Percentiles rank a stretch among this genome's conserved stretches.
Conservation (phyloP, 129 eudicot genomes). For the Gnaphalium uliginosum region DNA sequence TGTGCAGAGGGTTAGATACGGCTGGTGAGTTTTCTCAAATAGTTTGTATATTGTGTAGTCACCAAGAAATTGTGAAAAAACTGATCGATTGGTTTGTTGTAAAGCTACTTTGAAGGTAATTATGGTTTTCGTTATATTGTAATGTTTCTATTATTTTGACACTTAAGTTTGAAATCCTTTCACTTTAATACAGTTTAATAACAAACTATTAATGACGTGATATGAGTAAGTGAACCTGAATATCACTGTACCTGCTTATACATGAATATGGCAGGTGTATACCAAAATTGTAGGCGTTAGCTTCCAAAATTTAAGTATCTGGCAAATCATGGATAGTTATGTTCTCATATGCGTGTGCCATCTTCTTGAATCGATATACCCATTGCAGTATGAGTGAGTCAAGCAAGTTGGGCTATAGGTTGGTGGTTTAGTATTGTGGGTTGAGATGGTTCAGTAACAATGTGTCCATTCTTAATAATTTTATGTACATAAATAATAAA, state of each 20-base stretch:
- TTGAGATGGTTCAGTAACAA: not conserved
- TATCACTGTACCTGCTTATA: not conserved
- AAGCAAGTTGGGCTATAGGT: not conserved
- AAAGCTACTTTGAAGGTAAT: slow-evolving; percentile 21
- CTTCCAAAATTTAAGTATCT: not conserved
- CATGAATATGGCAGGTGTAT: not conserved
- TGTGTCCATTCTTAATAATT: not conserved
- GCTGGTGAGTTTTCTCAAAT: slow-evolving; percentile 33
- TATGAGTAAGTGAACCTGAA: not conserved
- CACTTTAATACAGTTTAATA: not conserved
- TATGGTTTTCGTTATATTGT: slow-evolving; percentile 12
- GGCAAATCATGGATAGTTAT: not conserved
- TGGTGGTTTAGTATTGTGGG: not conserved
- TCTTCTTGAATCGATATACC: not conserved
- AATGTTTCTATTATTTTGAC: not conserved
- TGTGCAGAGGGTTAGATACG: slow-evolving; percentile 48
- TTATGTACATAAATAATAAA: not conserved
- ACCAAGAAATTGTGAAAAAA: slow-evolving; percentile 23
- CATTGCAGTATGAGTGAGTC: not conserved
- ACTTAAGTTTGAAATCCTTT: not conserved
- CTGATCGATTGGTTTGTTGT: slow-evolving; percentile 25
- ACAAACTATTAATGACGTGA: not conserved
- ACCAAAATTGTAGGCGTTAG: not conserved
- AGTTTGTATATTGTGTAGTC: slow-evolving; percentile 31
- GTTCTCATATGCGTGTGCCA: not conserved